phyloP scores from a whole-genome alignment of 2,329 filamentous ascomycete species.

The Penicillium sp. region DNA sequence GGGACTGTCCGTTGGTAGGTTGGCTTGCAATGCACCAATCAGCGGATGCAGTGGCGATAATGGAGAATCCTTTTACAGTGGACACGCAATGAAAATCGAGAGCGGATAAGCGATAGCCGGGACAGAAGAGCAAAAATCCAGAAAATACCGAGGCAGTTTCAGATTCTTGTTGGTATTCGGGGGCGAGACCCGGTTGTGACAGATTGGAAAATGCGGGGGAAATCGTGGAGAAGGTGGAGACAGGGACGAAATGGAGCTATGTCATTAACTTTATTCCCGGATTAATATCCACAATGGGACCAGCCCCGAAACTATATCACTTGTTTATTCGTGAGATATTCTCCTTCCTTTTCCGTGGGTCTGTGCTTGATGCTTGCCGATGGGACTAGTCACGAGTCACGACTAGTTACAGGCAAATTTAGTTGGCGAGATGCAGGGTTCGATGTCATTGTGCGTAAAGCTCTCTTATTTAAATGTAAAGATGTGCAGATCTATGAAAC shows the following conservation, averaged over 20 bases:
- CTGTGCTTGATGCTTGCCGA: conserved; percentile 1
- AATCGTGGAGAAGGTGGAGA: conserved; percentile 21
- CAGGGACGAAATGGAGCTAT: neutral
- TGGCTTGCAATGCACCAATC: conserved; percentile 2
- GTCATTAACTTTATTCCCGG: conserved; percentile 5
- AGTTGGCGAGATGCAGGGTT: neutral
- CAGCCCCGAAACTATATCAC: conserved; percentile 19
- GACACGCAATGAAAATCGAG: neutral
- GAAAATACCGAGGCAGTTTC: conserved; percentile 31
- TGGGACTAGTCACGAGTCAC: neutral
- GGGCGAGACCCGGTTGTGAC: neutral
- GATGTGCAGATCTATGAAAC: neutral
- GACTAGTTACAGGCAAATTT: neutral
- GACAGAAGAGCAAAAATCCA: conserved; percentile 11
- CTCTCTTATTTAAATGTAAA: no score
- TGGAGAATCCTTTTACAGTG: neutral
- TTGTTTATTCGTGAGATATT: neutral
- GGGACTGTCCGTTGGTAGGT: conserved; percentile 7
- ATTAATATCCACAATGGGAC: conserved; percentile 10
- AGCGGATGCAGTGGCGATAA: conserved; percentile 4
- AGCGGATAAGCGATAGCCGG: conserved; percentile 14
- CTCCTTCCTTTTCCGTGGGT: neutral
- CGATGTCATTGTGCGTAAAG: conserved; percentile 1
- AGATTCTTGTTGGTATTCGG: neutral
- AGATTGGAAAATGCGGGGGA: conserved; percentile 24